Evolutionary conservation across 2,329 filamentous ascomycete species (phyloP).

Genomic region (Cladosporium sp.): DNA sequence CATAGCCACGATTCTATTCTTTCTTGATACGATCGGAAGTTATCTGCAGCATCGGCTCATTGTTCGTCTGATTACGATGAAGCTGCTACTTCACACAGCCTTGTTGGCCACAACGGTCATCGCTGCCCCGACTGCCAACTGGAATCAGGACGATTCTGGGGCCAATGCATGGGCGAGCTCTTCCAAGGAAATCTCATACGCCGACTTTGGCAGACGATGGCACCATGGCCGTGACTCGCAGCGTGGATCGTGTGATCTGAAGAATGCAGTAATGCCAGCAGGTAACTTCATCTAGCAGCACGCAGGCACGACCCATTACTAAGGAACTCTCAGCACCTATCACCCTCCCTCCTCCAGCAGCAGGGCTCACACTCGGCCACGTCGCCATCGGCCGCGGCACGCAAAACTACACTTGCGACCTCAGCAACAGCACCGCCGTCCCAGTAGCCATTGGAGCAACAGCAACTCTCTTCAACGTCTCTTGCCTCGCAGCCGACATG

Average conservation of each 20-base stretch:
- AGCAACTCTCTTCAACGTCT: conserved; percentile 83
- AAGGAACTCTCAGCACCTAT: conserved; percentile 23
- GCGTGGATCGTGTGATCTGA: conserved; percentile 19
- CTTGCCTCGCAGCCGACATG: conserved; percentile 68
- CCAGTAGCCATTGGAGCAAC: conserved; percentile 69
- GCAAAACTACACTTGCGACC: conserved; percentile 85
- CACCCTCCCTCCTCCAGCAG: conserved; percentile 57
- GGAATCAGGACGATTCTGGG: not conserved
- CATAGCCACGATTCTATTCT: not conserved
- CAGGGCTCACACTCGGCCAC: conserved; percentile 64
- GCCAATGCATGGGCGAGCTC: not conserved
- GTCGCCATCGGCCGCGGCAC: conserved; percentile 84
- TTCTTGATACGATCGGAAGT: not conserved
- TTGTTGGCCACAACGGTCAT: not conserved
- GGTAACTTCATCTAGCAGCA: conserved; percentile 13
- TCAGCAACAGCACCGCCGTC: conserved; percentile 50
- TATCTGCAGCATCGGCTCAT: not conserved
- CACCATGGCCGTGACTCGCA: conserved; percentile 12
- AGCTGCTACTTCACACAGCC: not conserved
- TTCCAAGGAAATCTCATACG: not conserved
- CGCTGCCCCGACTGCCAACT: conserved; percentile 1
- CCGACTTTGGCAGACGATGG: conserved; percentile 19
- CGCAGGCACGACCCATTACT: not conserved
- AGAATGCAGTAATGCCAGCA: conserved; percentile 19
- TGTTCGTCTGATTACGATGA: not conserved